phyloP scores from a whole-genome alignment of 306 rosid genomes.

The Medicago arabica region DNA sequence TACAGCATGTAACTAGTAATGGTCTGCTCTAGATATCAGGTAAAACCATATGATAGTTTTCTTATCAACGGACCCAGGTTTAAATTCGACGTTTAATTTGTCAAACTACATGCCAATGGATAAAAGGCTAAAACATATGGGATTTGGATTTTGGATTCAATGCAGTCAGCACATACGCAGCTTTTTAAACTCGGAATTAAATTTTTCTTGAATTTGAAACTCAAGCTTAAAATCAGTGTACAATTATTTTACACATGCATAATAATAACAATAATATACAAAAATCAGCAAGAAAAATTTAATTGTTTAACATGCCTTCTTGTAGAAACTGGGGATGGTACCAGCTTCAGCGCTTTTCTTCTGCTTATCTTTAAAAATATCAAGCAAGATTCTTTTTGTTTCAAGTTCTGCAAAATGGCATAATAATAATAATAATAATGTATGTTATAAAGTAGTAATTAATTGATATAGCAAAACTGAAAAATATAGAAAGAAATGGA shows the following conservation, averaged over 20 bases:
- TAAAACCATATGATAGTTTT: conserved; percentile 11
- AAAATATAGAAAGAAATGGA: background rate
- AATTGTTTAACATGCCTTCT: conserved; percentile 73
- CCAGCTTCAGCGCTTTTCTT: conserved; percentile 91
- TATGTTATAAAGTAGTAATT: background rate
- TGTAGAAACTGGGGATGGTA: conserved; percentile 94
- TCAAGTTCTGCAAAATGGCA: conserved; percentile 75
- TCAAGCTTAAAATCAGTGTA: no score
- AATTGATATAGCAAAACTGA: background rate
- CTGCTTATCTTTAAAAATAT: conserved; percentile 97
- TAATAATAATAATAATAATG: background rate
- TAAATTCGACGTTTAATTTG: conserved; percentile 16
- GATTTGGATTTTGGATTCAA: no score
- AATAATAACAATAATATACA: background rate
- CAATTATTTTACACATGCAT: no score
- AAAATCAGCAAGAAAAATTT: conserved; percentile 34
- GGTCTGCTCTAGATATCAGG: conserved; percentile 20
- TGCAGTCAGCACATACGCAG: no score
- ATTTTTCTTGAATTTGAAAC: no score
- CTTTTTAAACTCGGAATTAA: no score
- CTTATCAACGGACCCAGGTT: background rate
- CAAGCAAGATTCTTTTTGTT: conserved; percentile 95
- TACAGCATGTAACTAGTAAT: background rate
- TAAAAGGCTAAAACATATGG: background rate
- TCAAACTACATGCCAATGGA: background rate